Evolutionary conservation across 129 eudicot species (phyloP).

Genomic region (Deinandra increscens): DNA sequence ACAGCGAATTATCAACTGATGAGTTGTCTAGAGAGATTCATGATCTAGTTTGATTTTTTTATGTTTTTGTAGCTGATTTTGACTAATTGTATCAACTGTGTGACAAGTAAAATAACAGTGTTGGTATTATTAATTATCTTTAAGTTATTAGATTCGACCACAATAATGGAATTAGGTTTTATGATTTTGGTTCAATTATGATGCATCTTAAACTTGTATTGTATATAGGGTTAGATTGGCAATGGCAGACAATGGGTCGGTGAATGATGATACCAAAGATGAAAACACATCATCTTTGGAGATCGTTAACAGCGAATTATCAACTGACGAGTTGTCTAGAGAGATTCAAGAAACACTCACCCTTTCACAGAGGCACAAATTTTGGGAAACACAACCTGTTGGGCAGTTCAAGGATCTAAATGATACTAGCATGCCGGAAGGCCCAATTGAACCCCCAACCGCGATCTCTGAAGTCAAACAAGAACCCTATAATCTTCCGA

Average conservation of each 20-base stretch:
- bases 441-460: slow-evolving; percentile 54
- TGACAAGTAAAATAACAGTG: too few relatives aligned
- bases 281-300: slow-evolving; percentile 35
- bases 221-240: slow-evolving; percentile 15
- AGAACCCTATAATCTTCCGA: slow-evolving; percentile 61
- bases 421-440: slow-evolving; percentile 50
- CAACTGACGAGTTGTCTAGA: slow-evolving; percentile 38
- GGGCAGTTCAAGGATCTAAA: slow-evolving; percentile 60
- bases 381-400: slow-evolving; percentile 74
- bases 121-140: too few relatives aligned
- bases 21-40: slow-evolving; percentile 44
- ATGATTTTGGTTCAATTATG: slow-evolving; percentile 4
- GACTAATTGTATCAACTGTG: too few relatives aligned
- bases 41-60: too few relatives aligned
- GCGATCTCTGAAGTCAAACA: slow-evolving; percentile 59
- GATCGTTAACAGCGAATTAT: slow-evolving; percentile 27
- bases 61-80: too few relatives aligned
- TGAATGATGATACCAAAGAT: slow-evolving; percentile 29
- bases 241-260: slow-evolving; percentile 45
- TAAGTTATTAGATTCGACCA: too few relatives aligned
- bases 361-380: slow-evolving; percentile 50
- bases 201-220: neutral
- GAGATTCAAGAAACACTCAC: slow-evolving; percentile 52
- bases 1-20: slow-evolving; percentile 33
- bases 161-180: neutral